Percentiles rank a stretch among this genome's conserved stretches.
These are phyloP conservation scores for Candida alai DNA, from an alignment of 805 yeast species.

Conservation along the genomic window DNA sequence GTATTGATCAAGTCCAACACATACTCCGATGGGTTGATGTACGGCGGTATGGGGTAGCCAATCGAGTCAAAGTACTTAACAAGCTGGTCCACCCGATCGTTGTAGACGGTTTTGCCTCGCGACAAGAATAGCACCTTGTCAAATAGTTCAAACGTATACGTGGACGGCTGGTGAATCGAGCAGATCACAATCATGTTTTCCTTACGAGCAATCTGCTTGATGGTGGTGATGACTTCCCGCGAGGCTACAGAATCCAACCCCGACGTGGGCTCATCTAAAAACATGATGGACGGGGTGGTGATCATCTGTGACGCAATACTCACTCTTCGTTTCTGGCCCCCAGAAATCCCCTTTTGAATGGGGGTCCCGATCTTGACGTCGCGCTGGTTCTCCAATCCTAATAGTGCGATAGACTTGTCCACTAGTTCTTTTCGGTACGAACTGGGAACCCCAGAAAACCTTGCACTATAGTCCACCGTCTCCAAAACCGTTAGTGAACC, in stretches of 20 bases:
- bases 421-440: conserved; percentile 11
- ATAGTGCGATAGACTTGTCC: conserved; percentile 9
- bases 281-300: conserved; percentile 30
- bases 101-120: conserved; percentile 19
- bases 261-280: conserved; percentile 60
- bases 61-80: conserved; percentile 16
- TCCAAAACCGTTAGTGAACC: conserved; percentile 20
- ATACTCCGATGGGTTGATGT: conserved; percentile 25
- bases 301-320: conserved; percentile 19
- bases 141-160: conserved; percentile 35
- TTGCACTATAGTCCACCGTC: conserved; percentile 12
- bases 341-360: conserved; percentile 20
- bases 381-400: conserved; percentile 15
- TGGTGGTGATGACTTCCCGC: conserved; percentile 47
- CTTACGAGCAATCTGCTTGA: conserved; percentile 37
- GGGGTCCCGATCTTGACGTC: conserved; percentile 18
- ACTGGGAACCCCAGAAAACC: conserved; percentile 4
- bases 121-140: conserved; percentile 21
- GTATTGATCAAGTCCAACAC: conserved; percentile 27
- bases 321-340: conserved; percentile 21
- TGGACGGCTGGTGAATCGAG: conserved; percentile 52
- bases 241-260: conserved; percentile 57
- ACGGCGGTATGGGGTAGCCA: conserved; percentile 16
- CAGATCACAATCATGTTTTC: conserved; percentile 41
- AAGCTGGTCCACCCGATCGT: conserved; percentile 14